Evolutionary conservation across 1,139 yeast species (phyloP).

Genomic region (Pichia sp.): DNA sequence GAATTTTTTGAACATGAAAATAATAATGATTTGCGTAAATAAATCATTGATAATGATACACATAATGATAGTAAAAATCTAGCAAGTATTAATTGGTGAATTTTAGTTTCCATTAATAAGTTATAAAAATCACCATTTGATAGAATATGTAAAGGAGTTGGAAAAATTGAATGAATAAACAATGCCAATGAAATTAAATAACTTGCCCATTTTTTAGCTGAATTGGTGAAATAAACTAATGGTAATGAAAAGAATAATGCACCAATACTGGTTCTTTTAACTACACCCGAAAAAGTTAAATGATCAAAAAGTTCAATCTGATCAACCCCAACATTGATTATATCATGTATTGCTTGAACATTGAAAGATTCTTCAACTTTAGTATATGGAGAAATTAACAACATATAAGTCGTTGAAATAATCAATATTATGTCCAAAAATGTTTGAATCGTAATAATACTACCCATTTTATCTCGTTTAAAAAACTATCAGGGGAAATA

Average conservation of each 20-base stretch:
- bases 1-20: conserved; percentile 22
- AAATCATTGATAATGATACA: conserved; percentile 5
- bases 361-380: conserved; percentile 95
- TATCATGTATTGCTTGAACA: conserved; percentile 83
- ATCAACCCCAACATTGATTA: conserved; percentile 55
- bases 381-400: conserved; percentile 61
- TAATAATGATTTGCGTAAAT: conserved; percentile 5
- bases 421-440: conserved; percentile 23
- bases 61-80: conserved; percentile 35
- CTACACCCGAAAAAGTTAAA: conserved; percentile 74
- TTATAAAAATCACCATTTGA: not conserved
- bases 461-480: too few species aligned
- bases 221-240: conserved; percentile 12
- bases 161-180: conserved; percentile 24
- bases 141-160: conserved; percentile 5
- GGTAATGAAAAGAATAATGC: conserved; percentile 47
- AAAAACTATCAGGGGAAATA: too few species aligned
- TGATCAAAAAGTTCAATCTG: conserved; percentile 61
- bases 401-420: conserved; percentile 20
- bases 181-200: conserved; percentile 38
- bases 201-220: conserved; percentile 43
- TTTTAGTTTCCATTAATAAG: conserved; percentile 10
- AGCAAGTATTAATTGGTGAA: conserved; percentile 31
- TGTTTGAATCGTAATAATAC: conserved; percentile 14
- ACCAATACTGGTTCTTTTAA: conserved; percentile 81